Base-by-base conservation (phyloP, 176 grass and related monocot species). In the Phoenix roebelenii region DNA sequence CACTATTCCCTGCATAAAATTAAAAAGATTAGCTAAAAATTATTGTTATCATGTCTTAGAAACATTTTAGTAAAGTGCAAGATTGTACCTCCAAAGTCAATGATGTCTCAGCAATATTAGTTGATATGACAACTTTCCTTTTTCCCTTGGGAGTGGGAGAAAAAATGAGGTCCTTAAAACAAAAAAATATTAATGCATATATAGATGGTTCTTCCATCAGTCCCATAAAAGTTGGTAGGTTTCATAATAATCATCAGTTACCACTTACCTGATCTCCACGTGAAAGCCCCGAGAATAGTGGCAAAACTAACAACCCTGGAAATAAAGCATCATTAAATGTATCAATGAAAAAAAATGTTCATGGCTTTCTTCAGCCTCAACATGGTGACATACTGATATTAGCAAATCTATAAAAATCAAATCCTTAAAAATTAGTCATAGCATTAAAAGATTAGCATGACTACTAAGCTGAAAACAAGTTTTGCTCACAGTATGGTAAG, bases 41-140 rank as follows among this genome's bases (percentile, higher is more conserved):
- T 64, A 50, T 12, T 3, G 2, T 10, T 14, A 14, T 44, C 9
- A 44, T 44, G 35, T 14, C 35, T 44, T 12, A 44, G 3, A 44
- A 44, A 44, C 10, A 44, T 44, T 44, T 10, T 44, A 44, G 35
- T 44, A 44, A 44, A 44, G 14, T 44, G 9, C 35, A 12, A 1
- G 35, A 44, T 39, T 44, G 12, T 85, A 90, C 92, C 87, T 90
- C 92, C 56, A 96, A 61, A 64, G 87, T 96, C 72, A 96, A 69
- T 61, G 92, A 96, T 1, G 92, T 90, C 81, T 96, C 92, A n/a
- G 92, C 83, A 75, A 96, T 96, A 75, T 96, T 96, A 25, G 92
- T 90, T 55, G 92, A 96, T 88, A 96, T 83, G 52, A 96, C 75
- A 84, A 90, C 87, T 85, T 96, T 96, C 59, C 92, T 90, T 77